Evolutionary conservation across 208 protist species (phyloP), one percentile per base, ranked within the genome.

Genomic region (Trypanosomatidae sp.): DNA sequence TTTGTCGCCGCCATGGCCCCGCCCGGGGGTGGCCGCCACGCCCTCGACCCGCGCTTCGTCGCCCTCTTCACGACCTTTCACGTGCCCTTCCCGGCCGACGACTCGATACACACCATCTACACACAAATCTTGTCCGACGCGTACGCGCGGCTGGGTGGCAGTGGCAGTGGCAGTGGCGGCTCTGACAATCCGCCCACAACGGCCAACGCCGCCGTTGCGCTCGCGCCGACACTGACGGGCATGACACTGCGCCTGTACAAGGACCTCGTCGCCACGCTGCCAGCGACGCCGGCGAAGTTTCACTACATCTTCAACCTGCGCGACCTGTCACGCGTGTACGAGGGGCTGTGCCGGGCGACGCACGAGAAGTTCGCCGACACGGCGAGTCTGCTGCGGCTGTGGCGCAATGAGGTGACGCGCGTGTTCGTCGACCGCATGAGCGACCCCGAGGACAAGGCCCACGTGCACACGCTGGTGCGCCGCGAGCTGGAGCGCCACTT

Each of bases 241-340:
- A 80, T 92, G 62, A 98, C 95, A 7, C 78, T 99, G 28, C 65
- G 66, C 32, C 58, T 99, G 18, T 99, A 98, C 63, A 59, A 85
- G 26, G 26, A 56, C 7, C 59, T 99, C 37, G 80, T 96, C 25
- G 27, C 57, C 2, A 39, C 58, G n/a, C 80, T 99, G 22, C 94
- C 96, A 2, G 92, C 97, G 16, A 99, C 97, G 7, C 97, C 97
- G 10, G 76, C 93, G 6, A 99, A 98, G 61, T 99, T 99, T 67
- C 97, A 99, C 66, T 99, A 99, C 66, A 87, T 98, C 41, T 99
- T 99, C 79, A 99, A 99, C 66, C 74, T 99, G 28, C 75, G 97
- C 50, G 97, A 99, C 60, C 63, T 99, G 13, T 97, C 88, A 27
- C 73, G 97, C 16, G 86, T 99, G 10, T 99, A 97, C 67, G 96